Evolutionary conservation across 495 filamentous ascomycete species (phyloP).

Genomic region (Viridothelium virens): DNA sequence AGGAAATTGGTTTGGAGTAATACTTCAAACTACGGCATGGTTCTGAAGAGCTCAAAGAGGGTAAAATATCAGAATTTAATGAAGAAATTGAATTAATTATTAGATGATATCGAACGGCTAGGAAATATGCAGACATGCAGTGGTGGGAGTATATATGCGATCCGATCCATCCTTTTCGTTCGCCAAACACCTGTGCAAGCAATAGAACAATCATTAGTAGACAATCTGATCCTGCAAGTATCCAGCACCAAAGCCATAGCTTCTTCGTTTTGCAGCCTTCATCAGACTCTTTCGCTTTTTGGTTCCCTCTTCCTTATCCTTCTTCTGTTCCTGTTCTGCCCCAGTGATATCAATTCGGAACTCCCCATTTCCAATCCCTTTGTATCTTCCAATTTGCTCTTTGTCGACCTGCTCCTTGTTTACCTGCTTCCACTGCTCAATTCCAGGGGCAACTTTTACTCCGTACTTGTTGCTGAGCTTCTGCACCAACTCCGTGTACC

Average conservation of each 20-base stretch:
- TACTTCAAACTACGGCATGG: too few relatives aligned
- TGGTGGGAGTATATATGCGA: too few relatives aligned
- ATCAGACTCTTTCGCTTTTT: not conserved
- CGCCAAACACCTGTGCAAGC: too few relatives aligned
- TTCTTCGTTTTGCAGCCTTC: not conserved
- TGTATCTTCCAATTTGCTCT: not conserved
- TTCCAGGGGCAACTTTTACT: not conserved
- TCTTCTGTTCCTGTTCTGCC: not conserved
- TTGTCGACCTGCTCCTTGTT: not conserved
- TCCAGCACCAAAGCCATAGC: not conserved
- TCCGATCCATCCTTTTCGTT: too few relatives aligned
- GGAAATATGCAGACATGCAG: too few relatives aligned
- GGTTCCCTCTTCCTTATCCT: not conserved
- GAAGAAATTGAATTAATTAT: too few relatives aligned
- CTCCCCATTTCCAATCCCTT: not conserved
- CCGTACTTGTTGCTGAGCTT: not conserved
- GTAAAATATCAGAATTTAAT: too few relatives aligned
- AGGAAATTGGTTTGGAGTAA: too few relatives aligned
- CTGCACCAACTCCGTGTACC: not conserved
- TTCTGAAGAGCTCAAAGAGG: too few relatives aligned
- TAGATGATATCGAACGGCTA: too few relatives aligned
- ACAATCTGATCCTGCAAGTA: not conserved
- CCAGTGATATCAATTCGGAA: not conserved
- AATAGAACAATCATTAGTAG: not conserved
- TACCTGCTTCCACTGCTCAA: not conserved